Conservation (phyloP, 2,329 filamentous ascomycete genomes). For the Boeremia lycopersici region DNA sequence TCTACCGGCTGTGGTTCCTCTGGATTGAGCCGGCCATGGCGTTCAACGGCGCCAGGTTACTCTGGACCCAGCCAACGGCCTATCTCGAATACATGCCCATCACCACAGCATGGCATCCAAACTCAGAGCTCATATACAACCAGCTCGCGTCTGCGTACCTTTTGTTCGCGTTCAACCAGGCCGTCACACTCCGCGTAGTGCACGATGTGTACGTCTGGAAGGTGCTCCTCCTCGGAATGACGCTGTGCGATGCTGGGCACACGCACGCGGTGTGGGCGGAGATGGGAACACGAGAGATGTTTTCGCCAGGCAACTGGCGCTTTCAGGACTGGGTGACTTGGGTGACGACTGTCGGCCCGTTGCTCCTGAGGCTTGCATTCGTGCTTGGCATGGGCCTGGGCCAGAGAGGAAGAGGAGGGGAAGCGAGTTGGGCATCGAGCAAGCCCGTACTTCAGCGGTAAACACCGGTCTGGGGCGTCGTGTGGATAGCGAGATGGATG, state of each 20-base stretch:
- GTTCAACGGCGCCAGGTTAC: conserved; percentile 59
- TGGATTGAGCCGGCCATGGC: conserved; percentile 67
- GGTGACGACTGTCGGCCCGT: conserved; percentile 39
- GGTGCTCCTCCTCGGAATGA: conserved; percentile 67
- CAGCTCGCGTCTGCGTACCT: conserved; percentile 80
- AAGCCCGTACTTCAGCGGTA: not conserved
- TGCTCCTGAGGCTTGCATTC: conserved; percentile 45
- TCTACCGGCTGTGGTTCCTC: conserved; percentile 77
- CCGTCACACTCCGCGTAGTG: conserved; percentile 72
- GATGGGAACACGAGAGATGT: conserved; percentile 36
- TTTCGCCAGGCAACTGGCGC: conserved; percentile 38
- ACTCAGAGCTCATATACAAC: conserved; percentile 64
- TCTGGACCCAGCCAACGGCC: conserved; percentile 53
- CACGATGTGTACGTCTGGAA: conserved; percentile 72
- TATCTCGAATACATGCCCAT: conserved; percentile 69
- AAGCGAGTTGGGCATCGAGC: not conserved
- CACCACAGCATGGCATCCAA: conserved; percentile 50
- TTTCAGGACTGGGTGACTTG: conserved; percentile 50
- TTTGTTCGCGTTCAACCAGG: conserved; percentile 78
- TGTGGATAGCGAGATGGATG: not conserved
- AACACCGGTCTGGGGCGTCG: not conserved
- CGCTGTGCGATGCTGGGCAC: conserved; percentile 77
- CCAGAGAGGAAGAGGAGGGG: conserved; percentile 17
- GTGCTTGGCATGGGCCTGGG: conserved; percentile 44
- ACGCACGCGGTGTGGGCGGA: conserved; percentile 55